Base-by-base conservation (phyloP, 2,329 filamentous ascomycete species). In the Diaporthe amygdali region DNA sequence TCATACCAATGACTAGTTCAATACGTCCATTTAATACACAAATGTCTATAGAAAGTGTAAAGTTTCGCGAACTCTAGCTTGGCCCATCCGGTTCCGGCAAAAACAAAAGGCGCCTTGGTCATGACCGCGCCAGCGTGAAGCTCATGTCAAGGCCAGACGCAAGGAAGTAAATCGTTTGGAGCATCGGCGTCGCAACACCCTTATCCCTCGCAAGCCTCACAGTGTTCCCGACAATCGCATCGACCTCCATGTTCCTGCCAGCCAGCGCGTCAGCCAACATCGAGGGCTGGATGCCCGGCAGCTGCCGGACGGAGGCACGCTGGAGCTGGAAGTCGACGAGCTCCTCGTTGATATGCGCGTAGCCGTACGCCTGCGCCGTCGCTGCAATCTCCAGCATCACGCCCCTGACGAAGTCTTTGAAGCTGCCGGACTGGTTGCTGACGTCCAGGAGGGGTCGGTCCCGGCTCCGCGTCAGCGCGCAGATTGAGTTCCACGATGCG, bases 231-330 rank as follows among this genome's bases (percentile, higher is more conserved):
- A 94, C 78, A 49, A 94, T 93, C 44, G 93, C 92, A 80, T 94
- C 92, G 64, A 94, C 78, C 83, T 94, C 92, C 85, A 94, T 86
- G 49, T 86, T 87, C 76, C 89, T 85, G 0, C 90, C 89, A 2
- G 84, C 85, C 79, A 92, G 90, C 90, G 91, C 93, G 77, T 94
- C 92, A 17, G 91, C 80, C 75, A 92, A 82, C 92, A 94, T 94
- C 75, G 88, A 90, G 34, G 89, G 89, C 75, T 88, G 87, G 22
- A 89, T 90, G 0, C 91, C 91, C 41, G 84, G 87, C 75, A 93
- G 93, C 73, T 87, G 84, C 80, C 89, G 87, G 39, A 88, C 93
- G 75, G 89, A 92, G 68, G 82, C 82, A 51, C 93, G 78, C 34
- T 93, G 91, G 75, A 84, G 84, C 44, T 93, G 91, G 1, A 91